A percentile compares a stretch with the other conserved stretches of the same genome.
phyloP scores from a whole-genome alignment of 441 rosid genomes.

The Isatis lusitanica region DNA sequence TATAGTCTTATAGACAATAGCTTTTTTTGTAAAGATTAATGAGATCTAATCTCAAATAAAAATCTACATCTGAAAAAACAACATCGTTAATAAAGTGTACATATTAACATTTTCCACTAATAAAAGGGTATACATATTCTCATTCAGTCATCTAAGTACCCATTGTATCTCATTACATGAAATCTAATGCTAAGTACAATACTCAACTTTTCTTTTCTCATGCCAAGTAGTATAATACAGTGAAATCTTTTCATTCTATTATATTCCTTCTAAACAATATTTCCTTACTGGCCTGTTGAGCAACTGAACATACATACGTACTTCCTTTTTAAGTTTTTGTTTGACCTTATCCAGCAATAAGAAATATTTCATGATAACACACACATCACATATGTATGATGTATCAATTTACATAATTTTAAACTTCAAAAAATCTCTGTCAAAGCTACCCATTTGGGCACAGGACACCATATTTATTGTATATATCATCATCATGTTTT shows the following conservation, averaged over 20 bases:
- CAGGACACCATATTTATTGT: background rate
- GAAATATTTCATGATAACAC: background rate
- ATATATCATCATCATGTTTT: background rate
- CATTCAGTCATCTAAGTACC: background rate
- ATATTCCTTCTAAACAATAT: background rate
- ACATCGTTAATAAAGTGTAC: background rate
- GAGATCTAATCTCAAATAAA: background rate
- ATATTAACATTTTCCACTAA: background rate
- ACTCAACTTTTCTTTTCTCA: background rate
- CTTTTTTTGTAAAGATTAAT: background rate
- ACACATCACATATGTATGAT: background rate
- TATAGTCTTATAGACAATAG: background rate
- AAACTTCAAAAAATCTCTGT: slow-evolving; percentile 1
- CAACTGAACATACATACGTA: background rate
- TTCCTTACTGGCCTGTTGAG: background rate
- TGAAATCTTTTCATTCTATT: background rate
- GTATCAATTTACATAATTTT: background rate
- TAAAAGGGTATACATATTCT: too few relatives aligned
- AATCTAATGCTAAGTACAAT: background rate
- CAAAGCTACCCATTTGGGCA: background rate
- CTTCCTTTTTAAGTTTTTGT: background rate
- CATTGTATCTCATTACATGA: background rate
- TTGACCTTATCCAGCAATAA: slow-evolving; percentile 19
- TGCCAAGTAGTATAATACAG: background rate
- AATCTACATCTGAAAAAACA: too few relatives aligned